phyloP scores from a whole-genome alignment of 768 basidiomycete species.

The Amanita polypyramis region DNA sequence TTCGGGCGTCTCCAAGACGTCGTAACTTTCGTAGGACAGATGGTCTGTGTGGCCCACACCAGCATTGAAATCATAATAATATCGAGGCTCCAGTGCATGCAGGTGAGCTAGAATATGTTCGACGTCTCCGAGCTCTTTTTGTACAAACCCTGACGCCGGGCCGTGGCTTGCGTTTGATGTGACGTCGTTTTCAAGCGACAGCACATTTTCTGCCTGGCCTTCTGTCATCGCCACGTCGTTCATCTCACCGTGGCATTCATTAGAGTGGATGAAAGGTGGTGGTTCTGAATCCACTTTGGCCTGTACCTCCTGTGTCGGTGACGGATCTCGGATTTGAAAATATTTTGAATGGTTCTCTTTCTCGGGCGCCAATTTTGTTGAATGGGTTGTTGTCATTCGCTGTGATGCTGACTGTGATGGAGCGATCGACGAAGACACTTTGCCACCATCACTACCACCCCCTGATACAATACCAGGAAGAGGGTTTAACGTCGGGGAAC shows the following conservation, averaged over 20 bases:
- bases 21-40: not conserved
- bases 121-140: not conserved
- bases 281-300: not conserved
- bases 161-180: not conserved
- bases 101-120: not conserved
- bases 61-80: not conserved
- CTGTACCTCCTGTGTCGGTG: not conserved
- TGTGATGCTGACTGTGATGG: slow-evolving; percentile 24
- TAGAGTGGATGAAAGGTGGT: not conserved
- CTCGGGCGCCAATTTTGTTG: not conserved
- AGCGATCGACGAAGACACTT: slow-evolving; percentile 11
- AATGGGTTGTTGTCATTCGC: not conserved
- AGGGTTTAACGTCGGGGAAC: not conserved
- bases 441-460: not conserved
- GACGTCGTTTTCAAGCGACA: not conserved
- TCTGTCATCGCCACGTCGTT: not conserved
- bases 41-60: no score
- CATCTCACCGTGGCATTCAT: not conserved
- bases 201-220: not conserved
- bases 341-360: slow-evolving; percentile 1
- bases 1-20: not conserved
- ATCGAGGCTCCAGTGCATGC: not conserved
- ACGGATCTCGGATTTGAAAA: not conserved
- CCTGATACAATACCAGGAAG: not conserved
- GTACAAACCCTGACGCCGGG: not conserved